Conservation (phyloP, 441 rosid species). For the Melastoma candidum region DNA sequence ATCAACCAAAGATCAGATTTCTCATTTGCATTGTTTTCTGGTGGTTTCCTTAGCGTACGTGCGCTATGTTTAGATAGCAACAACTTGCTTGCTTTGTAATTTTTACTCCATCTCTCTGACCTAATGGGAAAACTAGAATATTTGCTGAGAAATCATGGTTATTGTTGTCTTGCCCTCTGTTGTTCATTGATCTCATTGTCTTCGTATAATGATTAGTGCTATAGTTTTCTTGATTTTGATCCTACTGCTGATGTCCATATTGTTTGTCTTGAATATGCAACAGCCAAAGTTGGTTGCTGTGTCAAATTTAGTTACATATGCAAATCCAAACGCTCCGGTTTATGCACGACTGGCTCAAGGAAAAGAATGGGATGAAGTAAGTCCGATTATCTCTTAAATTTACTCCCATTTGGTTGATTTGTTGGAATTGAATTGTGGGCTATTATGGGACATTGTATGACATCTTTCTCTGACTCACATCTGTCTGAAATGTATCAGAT, state of each 20-base stretch:
- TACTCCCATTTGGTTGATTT: too few species aligned
- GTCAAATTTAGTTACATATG: conserved; percentile 46
- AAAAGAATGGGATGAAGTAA: conserved; percentile 78
- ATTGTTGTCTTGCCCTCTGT: too few species aligned
- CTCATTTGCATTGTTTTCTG: conserved; percentile 60
- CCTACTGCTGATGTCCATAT: too few species aligned
- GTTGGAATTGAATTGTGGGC: too few species aligned
- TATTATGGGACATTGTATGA: too few species aligned
- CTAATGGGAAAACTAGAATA: too few species aligned
- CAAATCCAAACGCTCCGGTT: conserved; percentile 70
- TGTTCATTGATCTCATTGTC: too few species aligned
- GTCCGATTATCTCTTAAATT: conserved; percentile 5
- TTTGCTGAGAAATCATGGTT: too few species aligned
- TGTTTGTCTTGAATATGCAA: conserved; percentile 10
- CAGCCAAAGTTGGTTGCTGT: conserved; percentile 75
- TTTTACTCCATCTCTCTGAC: neutral
- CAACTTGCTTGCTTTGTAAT: too few species aligned
- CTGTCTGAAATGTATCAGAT: conserved; percentile 30
- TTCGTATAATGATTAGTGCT: too few species aligned
- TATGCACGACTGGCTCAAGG: conserved; percentile 80
- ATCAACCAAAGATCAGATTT: conserved; percentile 83
- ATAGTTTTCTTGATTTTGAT: too few species aligned
- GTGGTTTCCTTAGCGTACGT: conserved; percentile 47
- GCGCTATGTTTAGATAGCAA: conserved; percentile 7
- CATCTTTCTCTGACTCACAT: too few species aligned